Evolutionary conservation across 2,329 filamentous ascomycete genomes (phyloP).

Genomic region (Sporothrix pseudoabietina): DNA sequence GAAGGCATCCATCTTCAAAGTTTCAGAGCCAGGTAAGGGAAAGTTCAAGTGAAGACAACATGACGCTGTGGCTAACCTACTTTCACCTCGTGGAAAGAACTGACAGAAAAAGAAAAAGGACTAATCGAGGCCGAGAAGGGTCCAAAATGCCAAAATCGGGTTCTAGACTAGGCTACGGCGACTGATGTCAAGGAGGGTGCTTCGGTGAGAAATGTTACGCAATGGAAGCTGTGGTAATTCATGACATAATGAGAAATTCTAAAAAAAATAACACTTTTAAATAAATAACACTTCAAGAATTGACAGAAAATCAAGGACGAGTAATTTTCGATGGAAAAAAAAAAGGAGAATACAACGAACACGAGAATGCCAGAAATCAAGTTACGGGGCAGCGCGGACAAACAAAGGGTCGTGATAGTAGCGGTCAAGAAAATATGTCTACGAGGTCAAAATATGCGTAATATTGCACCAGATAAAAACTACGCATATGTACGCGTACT

Average conservation of each 20-base stretch:
- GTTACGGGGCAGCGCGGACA: not conserved
- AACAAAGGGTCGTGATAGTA: not conserved
- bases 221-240: too few relatives aligned
- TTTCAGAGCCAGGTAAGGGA: not conserved
- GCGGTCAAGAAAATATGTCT: not conserved
- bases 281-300: too few relatives aligned
- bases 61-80: conserved; percentile 12
- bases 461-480: not conserved
- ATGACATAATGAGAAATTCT: too few relatives aligned
- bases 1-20: not conserved
- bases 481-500: not conserved
- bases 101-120: not conserved
- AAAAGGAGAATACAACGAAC: not conserved
- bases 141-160: not conserved
- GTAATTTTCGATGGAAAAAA: too few relatives aligned
- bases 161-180: not conserved
- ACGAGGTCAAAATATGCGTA: not conserved
- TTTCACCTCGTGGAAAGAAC: not conserved
- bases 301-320: too few relatives aligned
- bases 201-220: not conserved
- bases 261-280: not conserved
- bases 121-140: conserved; percentile 6
- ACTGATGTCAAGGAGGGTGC: not conserved
- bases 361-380: not conserved
- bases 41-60: not conserved